These are phyloP conservation scores for Astrothelium macrocarpum DNA, from an alignment of 495 filamentous ascomycete species.

Conservation along the genomic window DNA sequence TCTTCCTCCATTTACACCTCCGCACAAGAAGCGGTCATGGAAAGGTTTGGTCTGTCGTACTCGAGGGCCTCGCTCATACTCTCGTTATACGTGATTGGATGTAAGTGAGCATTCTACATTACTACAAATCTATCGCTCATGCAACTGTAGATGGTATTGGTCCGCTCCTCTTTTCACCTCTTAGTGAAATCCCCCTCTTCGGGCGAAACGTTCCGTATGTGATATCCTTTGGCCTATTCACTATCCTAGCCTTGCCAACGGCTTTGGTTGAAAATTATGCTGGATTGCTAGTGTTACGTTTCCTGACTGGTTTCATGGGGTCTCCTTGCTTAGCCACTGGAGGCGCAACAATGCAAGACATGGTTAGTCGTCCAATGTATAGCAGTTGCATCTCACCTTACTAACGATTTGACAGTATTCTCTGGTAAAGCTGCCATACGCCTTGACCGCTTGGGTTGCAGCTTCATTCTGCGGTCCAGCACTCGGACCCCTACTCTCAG, in stretches of 20 bases:
- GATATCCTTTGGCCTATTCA: constrained; percentile 3
- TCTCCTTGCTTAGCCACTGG: constrained; percentile 5
- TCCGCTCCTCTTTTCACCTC: constrained; percentile 1
- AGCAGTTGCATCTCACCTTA: not conserved
- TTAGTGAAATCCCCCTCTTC: constrained; percentile 9
- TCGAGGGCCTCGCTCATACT: not conserved
- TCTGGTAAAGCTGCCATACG: constrained; percentile 37
- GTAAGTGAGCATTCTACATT: not conserved
- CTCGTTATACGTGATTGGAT: not conserved
- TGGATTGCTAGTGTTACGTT: constrained; percentile 3
- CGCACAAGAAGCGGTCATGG: constrained; percentile 1
- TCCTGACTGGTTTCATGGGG: constrained; percentile 12
- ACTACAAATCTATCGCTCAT: not conserved
- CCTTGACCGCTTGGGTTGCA: constrained; percentile 40
- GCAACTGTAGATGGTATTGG: constrained; percentile 2
- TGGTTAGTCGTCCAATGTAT: constrained; percentile 12
- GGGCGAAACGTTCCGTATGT: constrained; percentile 7
- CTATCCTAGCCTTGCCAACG: not conserved
- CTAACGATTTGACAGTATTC: constrained; percentile 19
- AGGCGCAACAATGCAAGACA: constrained; percentile 13
- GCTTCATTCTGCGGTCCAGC: constrained; percentile 36
- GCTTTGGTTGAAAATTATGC: not conserved
- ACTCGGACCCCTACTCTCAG: constrained; percentile 49
- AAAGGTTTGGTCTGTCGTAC: not conserved
- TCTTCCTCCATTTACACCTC: not conserved